These are phyloP conservation scores for Leccinum disarticulatum DNA, from an alignment of 768 basidiomycete species.

Conservation along the genomic window DNA sequence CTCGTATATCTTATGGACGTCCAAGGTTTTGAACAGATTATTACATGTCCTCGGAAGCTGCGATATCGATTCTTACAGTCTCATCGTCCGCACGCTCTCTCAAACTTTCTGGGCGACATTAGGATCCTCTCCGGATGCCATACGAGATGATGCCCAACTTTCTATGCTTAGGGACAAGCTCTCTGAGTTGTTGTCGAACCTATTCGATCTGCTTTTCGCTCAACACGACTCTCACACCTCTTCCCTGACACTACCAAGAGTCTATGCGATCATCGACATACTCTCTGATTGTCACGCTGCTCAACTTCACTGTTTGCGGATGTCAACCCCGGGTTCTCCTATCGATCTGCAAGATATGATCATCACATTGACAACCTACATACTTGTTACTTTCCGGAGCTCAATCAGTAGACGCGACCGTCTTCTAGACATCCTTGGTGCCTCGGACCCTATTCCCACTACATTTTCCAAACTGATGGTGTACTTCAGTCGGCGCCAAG, in stretches of 20 bases:
- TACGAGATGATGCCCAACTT: neutral
- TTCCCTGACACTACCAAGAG: slow-evolving; percentile 5
- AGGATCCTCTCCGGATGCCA: neutral
- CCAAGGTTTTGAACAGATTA: slow-evolving; percentile 41
- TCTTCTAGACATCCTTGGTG: slow-evolving; percentile 28
- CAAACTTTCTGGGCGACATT: slow-evolving; percentile 13
- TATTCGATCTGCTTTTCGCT: slow-evolving; percentile 25
- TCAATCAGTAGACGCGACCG: slow-evolving; percentile 4
- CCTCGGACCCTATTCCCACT: slow-evolving; percentile 29
- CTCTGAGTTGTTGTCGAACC: slow-evolving; percentile 19
- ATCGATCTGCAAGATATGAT: slow-evolving; percentile 28
- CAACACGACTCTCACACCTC: neutral
- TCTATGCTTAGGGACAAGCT: slow-evolving; percentile 19
- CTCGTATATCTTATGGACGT: slow-evolving; percentile 41
- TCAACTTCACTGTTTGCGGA: slow-evolving; percentile 19
- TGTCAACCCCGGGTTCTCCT: slow-evolving; percentile 3
- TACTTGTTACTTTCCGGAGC: slow-evolving; percentile 14
- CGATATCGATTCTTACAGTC: slow-evolving; percentile 36
- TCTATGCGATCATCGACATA: slow-evolving; percentile 23
- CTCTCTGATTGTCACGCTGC: slow-evolving; percentile 24
- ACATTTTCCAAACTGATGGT: slow-evolving; percentile 33
- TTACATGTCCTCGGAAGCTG: slow-evolving; percentile 29
- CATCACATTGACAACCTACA: slow-evolving; percentile 20
- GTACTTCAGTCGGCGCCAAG: slow-evolving; percentile 16
- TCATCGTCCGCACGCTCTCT: slow-evolving; percentile 32